These are phyloP conservation scores for Phytophthora ohioensis DNA, from an alignment of 352 stramenopile species.

Conservation along the genomic window DNA sequence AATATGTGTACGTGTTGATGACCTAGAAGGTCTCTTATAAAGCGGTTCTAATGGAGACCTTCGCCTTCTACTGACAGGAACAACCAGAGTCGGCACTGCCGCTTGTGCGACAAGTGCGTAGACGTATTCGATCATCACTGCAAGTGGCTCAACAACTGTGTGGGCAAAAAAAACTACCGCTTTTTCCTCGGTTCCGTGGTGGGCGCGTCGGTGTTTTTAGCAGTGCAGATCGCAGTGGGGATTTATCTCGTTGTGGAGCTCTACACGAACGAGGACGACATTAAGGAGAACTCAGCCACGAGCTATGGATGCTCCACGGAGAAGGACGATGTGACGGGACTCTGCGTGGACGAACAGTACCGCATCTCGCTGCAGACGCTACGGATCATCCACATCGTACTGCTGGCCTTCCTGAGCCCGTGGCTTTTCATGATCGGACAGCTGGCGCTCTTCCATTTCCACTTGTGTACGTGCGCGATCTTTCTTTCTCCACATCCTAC, in stretches of 20 bases:
- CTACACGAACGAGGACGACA: conserved; percentile 53
- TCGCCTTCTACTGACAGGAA: conserved; percentile 48
- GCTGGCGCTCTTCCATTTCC: conserved; percentile 85
- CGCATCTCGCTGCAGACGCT: conserved; percentile 63
- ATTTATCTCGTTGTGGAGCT: conserved; percentile 65
- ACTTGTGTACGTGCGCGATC: conserved; percentile 69
- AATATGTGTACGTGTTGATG: conserved; percentile 78
- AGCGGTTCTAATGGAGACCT: conserved; percentile 1
- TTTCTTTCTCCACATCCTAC: background rate
- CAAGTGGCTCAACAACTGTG: conserved; percentile 97
- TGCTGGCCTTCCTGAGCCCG: conserved; percentile 72
- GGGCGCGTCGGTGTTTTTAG: conserved; percentile 66
- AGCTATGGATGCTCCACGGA: conserved; percentile 67
- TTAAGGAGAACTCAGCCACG: conserved; percentile 60
- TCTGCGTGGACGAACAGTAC: conserved; percentile 67
- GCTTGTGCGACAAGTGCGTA: conserved; percentile 97
- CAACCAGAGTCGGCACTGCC: conserved; percentile 93
- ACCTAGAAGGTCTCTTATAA: background rate
- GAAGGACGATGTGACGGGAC: conserved; percentile 51
- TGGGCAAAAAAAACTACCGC: conserved; percentile 90
- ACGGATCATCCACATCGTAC: conserved; percentile 67
- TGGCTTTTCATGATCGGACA: conserved; percentile 86
- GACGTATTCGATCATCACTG: conserved; percentile 97
- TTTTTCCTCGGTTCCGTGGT: conserved; percentile 85
- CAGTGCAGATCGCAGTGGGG: conserved; percentile 75